Evolutionary conservation across 805 yeast species (phyloP).

Genomic region (Candida argentea): DNA sequence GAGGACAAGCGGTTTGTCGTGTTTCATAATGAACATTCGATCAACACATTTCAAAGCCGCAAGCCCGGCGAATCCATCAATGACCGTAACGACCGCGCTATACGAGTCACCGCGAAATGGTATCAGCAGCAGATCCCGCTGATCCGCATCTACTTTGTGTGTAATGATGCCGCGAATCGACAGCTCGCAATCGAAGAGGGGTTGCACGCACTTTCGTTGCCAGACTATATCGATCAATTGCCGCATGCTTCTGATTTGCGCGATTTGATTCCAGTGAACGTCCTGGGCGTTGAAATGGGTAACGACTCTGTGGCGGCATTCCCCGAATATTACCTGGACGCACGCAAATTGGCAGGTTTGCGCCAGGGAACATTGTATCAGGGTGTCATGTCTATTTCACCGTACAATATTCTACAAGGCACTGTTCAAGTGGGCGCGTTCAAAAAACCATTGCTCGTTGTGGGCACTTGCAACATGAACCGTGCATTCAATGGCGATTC

Average conservation of each 20-base stretch:
- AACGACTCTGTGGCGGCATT: constrained; percentile 29
- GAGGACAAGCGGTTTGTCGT: constrained; percentile 80
- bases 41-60: constrained; percentile 59
- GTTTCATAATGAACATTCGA: constrained; percentile 85
- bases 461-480: constrained; percentile 79
- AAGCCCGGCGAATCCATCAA: constrained; percentile 61
- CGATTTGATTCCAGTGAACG: constrained; percentile 63
- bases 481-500: constrained; percentile 89
- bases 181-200: constrained; percentile 46
- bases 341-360: constrained; percentile 85
- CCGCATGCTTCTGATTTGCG: constrained; percentile 66
- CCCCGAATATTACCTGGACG: constrained; percentile 67
- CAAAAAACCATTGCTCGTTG: constrained; percentile 69
- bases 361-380: constrained; percentile 81
- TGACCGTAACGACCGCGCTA: constrained; percentile 88
- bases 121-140: constrained; percentile 53
- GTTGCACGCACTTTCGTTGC: constrained; percentile 44
- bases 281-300: constrained; percentile 19
- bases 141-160: constrained; percentile 46
- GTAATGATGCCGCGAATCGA: constrained; percentile 70
- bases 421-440: constrained; percentile 61
- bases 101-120: constrained; percentile 66
- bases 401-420: constrained; percentile 86
- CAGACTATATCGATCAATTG: constrained; percentile 61
- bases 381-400: constrained; percentile 71